Evolutionary conservation across 2,329 filamentous ascomycete genomes (phyloP).

Genomic region (Leptographium galeiforme): DNA sequence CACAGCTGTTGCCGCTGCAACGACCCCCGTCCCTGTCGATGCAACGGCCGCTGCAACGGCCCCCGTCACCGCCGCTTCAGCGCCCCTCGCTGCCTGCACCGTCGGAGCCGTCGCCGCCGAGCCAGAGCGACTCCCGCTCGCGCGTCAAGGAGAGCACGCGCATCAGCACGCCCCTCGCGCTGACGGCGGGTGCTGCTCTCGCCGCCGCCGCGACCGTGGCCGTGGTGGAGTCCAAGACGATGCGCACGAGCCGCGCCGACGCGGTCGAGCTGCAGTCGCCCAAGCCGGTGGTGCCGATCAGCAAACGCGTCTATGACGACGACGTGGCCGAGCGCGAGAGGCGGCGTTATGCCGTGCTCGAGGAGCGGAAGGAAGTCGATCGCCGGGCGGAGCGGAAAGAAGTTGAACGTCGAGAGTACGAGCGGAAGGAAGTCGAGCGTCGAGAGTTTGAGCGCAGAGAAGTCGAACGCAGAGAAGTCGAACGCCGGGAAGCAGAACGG

Average conservation of each 20-base stretch:
- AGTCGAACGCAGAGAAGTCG: too few relatives aligned
- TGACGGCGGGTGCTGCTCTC: background rate
- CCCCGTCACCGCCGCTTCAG: background rate
- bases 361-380: slow-evolving; percentile 2
- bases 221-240: too few relatives aligned
- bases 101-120: slow-evolving; percentile 4
- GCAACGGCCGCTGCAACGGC: too few relatives aligned
- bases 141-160: background rate
- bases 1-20: too few relatives aligned
- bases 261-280: slow-evolving; percentile 61
- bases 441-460: too few relatives aligned
- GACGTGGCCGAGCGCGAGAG: slow-evolving; percentile 6
- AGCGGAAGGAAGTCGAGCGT: background rate
- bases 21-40: too few relatives aligned
- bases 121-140: slow-evolving; percentile 9
- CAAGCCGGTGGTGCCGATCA: slow-evolving; percentile 62
- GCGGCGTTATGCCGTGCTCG: too few relatives aligned
- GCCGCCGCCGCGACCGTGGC: background rate
- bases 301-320: slow-evolving; percentile 51
- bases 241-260: background rate
- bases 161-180: background rate
- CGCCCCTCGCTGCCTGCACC: background rate
- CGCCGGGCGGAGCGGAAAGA: background rate
- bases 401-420: too few relatives aligned
- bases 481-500: background rate